A percentile compares a stretch with the other conserved stretches of the same genome.
Conservation (phyloP, 108 stramenopile species). For the Cyclostephanos invisitatus region DNA sequence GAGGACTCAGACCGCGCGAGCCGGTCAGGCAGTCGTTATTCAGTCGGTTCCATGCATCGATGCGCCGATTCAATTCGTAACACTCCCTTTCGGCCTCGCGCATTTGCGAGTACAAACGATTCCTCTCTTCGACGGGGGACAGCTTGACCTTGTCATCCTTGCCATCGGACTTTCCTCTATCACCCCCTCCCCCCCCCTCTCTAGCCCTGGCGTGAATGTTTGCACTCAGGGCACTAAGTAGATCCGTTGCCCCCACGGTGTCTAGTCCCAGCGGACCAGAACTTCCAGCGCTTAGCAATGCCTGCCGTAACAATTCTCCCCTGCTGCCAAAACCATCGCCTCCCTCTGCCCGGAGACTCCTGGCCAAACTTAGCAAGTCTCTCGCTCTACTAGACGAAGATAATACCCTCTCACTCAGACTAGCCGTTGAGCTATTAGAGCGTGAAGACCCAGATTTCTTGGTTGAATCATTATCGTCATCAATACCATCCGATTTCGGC, state of each 20-base stretch:
- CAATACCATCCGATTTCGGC: slow-evolving; percentile 37
- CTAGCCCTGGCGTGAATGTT: slow-evolving; percentile 34
- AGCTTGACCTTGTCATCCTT: slow-evolving; percentile 42
- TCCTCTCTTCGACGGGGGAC: slow-evolving; percentile 53
- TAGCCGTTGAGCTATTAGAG: slow-evolving; percentile 22
- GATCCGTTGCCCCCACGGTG: slow-evolving; percentile 40
- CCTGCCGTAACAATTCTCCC: slow-evolving; percentile 62
- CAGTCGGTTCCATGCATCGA: slow-evolving; percentile 74
- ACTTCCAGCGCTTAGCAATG: slow-evolving; percentile 47
- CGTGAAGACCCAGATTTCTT: slow-evolving; percentile 16
- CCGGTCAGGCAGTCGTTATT: slow-evolving; percentile 54
- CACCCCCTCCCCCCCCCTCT: slow-evolving; percentile 9
- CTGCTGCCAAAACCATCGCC: slow-evolving; percentile 45
- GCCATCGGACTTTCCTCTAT: slow-evolving; percentile 4
- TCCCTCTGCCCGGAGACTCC: slow-evolving; percentile 58
- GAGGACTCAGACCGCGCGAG: not conserved
- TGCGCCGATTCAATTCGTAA: slow-evolving; percentile 59
- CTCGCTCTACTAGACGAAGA: slow-evolving; percentile 31
- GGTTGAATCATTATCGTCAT: slow-evolving; percentile 20
- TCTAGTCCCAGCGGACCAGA: slow-evolving; percentile 45
- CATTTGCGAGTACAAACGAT: slow-evolving; percentile 57
- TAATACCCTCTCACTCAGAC: slow-evolving; percentile 39
- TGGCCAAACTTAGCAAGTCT: slow-evolving; percentile 44
- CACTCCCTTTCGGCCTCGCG: slow-evolving; percentile 79
- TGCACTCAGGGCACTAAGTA: slow-evolving; percentile 45